Percentiles rank a stretch among this genome's conserved stretches.
These are phyloP conservation scores for Recurvomyces mirabilis DNA, from an alignment of 495 filamentous ascomycete species.

Conservation along the genomic window DNA sequence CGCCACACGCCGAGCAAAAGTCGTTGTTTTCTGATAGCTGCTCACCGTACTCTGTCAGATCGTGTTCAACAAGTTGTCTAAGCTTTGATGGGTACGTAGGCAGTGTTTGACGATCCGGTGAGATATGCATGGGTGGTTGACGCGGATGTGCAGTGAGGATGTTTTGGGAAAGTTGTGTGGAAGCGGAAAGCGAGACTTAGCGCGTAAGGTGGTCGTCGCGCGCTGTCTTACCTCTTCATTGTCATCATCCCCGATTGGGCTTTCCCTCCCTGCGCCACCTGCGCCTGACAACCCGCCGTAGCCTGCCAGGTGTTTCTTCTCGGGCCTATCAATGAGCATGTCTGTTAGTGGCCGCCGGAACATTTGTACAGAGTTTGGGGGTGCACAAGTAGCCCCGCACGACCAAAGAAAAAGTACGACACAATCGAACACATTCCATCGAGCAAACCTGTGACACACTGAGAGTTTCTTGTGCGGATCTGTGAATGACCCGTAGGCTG, in stretches of 20 bases:
- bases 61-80: constrained; percentile 8
- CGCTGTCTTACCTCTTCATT: constrained; percentile 32
- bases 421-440: background rate
- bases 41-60: constrained; percentile 21
- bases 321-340: constrained; percentile 22
- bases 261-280: constrained; percentile 25
- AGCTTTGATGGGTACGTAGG: constrained; percentile 6
- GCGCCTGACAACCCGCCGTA: constrained; percentile 31
- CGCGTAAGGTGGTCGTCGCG: constrained; percentile 15
- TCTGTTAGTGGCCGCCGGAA: constrained; percentile 9
- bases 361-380: background rate
- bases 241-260: constrained; percentile 31
- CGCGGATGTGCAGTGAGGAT: constrained; percentile 11
- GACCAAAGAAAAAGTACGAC: background rate
- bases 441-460: no score
- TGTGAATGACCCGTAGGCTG: no score
- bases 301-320: constrained; percentile 32
- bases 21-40: constrained; percentile 73
- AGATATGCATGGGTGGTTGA: constrained; percentile 16
- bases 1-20: constrained; percentile 69
- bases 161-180: constrained; percentile 16
- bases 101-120: constrained; percentile 6
- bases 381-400: constrained; percentile 10
- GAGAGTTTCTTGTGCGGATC: no score
- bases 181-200: constrained; percentile 19